Percentiles rank a stretch among this genome's conserved stretches.
Evolutionary conservation across 2,329 filamentous ascomycete species (phyloP).

Genomic region (Cytospora chrysosperma): DNA sequence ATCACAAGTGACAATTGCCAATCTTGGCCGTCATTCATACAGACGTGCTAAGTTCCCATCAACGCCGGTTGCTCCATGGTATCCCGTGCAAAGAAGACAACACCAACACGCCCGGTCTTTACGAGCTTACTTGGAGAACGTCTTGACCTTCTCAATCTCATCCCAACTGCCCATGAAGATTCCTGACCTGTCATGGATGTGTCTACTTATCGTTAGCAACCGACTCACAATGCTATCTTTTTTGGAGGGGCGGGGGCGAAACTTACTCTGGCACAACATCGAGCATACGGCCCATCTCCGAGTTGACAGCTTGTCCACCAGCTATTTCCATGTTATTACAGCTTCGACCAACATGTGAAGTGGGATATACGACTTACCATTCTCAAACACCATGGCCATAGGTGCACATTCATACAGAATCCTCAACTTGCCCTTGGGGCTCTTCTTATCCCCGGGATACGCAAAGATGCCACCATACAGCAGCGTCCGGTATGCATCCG

Average conservation of each 20-base stretch:
- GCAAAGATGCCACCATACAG: slow-evolving; percentile 97
- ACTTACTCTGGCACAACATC: slow-evolving; percentile 72
- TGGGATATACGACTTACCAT: slow-evolving; percentile 61
- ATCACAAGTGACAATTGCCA: slow-evolving; percentile 13
- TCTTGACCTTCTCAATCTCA: slow-evolving; percentile 94
- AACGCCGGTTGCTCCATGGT: slow-evolving; percentile 3
- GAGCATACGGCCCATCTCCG: slow-evolving; percentile 87
- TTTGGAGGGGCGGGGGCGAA: too few relatives aligned
- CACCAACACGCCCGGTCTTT: slow-evolving; percentile 3
- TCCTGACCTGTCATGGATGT: slow-evolving; percentile 92
- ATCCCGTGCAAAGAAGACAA: neutral
- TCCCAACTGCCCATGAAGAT: slow-evolving; percentile 96
- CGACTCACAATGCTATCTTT: neutral
- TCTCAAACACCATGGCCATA: slow-evolving; percentile 99
- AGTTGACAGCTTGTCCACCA: slow-evolving; percentile 88
- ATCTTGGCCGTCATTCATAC: slow-evolving; percentile 13
- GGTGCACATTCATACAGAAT: slow-evolving; percentile 98
- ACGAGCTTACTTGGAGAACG: slow-evolving; percentile 61
- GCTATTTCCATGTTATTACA: slow-evolving; percentile 48
- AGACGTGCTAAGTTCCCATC: neutral
- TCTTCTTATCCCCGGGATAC: slow-evolving; percentile 97
- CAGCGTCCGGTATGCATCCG: slow-evolving; percentile 93
- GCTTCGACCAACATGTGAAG: neutral
- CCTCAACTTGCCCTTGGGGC: slow-evolving; percentile 93
- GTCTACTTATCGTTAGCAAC: slow-evolving; percentile 28